Evolutionary conservation across 2,329 filamentous ascomycete genomes (phyloP).

Genomic region (Chrysoporthe puriensis): DNA sequence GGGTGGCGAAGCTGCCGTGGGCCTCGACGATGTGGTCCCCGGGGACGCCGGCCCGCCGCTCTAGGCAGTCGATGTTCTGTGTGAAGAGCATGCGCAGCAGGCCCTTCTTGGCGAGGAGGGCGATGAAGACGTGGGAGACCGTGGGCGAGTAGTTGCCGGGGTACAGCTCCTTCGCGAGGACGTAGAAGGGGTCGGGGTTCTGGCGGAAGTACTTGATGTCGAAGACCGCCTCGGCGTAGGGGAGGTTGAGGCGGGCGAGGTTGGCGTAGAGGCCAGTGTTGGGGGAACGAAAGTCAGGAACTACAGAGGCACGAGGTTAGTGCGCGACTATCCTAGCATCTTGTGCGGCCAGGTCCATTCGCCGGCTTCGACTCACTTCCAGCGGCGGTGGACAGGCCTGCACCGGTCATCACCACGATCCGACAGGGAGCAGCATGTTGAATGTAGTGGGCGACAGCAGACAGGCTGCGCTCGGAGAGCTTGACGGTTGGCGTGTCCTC

Average conservation of each 20-base stretch:
- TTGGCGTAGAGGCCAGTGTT: conserved; percentile 94
- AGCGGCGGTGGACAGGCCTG: conserved; percentile 80
- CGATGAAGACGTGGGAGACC: conserved; percentile 86
- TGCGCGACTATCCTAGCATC: neutral
- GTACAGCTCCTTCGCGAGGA: conserved; percentile 88
- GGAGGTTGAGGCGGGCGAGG: conserved; percentile 81
- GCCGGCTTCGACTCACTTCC: conserved; percentile 53
- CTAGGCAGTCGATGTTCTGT: conserved; percentile 96
- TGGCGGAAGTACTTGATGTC: conserved; percentile 86
- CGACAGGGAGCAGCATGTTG: conserved; percentile 66
- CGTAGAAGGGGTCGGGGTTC: conserved; percentile 89
- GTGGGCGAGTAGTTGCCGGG: conserved; percentile 89
- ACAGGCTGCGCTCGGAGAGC: conserved; percentile 69
- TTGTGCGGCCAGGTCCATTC: neutral
- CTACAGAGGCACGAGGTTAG: conserved; percentile 51
- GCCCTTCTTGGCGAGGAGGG: conserved; percentile 77
- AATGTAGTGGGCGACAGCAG: conserved; percentile 81
- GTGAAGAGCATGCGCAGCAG: conserved; percentile 87
- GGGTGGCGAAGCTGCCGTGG: conserved; percentile 90
- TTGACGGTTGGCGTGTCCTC: conserved; percentile 66
- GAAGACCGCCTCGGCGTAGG: conserved; percentile 91
- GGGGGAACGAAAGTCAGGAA: conserved; percentile 93
- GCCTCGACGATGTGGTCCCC: conserved; percentile 84
- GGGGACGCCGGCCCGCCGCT: conserved; percentile 83
- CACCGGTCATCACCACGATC: conserved; percentile 89